A percentile compares a stretch with the other conserved stretches of the same genome.
Conservation (phyloP, 805 yeast genomes). For the Pichia manshurica region DNA sequence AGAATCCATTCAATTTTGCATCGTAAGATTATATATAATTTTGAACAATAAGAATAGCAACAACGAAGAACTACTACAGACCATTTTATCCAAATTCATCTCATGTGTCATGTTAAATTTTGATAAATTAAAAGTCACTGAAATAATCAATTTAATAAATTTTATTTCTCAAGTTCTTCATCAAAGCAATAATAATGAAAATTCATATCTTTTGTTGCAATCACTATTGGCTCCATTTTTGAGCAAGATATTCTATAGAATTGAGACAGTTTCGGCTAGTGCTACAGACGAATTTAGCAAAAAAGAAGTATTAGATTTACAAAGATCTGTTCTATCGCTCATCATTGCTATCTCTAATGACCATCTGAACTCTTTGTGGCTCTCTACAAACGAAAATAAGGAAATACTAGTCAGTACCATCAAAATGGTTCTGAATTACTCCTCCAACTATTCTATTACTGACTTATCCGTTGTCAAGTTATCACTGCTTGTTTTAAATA, state of each 20-base stretch:
- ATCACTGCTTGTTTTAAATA: conserved; percentile 62
- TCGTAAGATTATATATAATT: conserved; percentile 80
- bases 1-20: conserved; percentile 80
- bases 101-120: conserved; percentile 54
- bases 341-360: conserved; percentile 68
- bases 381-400: conserved; percentile 57
- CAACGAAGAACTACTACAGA: conserved; percentile 29
- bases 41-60: conserved; percentile 37
- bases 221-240: conserved; percentile 71
- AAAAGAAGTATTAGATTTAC: conserved; percentile 60
- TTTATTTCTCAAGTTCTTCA: conserved; percentile 88
- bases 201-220: conserved; percentile 67
- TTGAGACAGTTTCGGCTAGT: conserved; percentile 21
- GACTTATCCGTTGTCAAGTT: conserved; percentile 65
- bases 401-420: conserved; percentile 53
- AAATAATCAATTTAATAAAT: conserved; percentile 73
- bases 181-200: conserved; percentile 47
- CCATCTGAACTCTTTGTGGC: conserved; percentile 69
- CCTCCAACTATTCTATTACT: conserved; percentile 45
- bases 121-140: conserved; percentile 53
- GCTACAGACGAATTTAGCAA: conserved; percentile 31
- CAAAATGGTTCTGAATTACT: conserved; percentile 57
- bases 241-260: conserved; percentile 47
- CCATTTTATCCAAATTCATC: conserved; percentile 62
- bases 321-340: conserved; percentile 64